These are phyloP conservation scores for Hypoxylon sp. DNA, from an alignment of 2,329 filamentous ascomycete genomes.

Conservation along the genomic window DNA sequence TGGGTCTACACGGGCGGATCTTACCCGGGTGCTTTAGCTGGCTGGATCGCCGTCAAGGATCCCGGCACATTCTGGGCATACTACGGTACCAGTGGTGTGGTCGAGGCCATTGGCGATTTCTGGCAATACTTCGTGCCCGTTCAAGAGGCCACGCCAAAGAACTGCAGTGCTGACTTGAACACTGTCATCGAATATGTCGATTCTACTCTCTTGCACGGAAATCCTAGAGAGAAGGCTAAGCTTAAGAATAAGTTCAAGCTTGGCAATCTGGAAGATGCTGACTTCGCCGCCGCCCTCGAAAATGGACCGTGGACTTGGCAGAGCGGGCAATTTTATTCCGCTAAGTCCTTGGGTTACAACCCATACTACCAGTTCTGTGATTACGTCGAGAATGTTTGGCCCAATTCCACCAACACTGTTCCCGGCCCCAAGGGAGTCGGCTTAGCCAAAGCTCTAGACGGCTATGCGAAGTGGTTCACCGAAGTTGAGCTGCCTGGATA, in stretches of 20 bases:
- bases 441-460: slow-evolving; percentile 64
- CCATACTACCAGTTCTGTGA: slow-evolving; percentile 67
- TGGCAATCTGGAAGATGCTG: slow-evolving; percentile 60
- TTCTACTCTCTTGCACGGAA: slow-evolving; percentile 58
- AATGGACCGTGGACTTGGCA: slow-evolving; percentile 73
- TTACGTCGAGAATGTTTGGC: slow-evolving; percentile 62
- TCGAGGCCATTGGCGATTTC: slow-evolving; percentile 66
- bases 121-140: slow-evolving; percentile 71
- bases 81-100: slow-evolving; percentile 69
- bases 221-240: slow-evolving; percentile 56
- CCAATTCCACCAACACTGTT: slow-evolving; percentile 62
- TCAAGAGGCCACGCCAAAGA: slow-evolving; percentile 67
- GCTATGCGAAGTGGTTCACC: slow-evolving; percentile 65
- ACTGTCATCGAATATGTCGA: slow-evolving; percentile 69
- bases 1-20: slow-evolving; percentile 71
- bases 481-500: slow-evolving; percentile 60
- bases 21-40: slow-evolving; percentile 69
- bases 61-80: slow-evolving; percentile 73
- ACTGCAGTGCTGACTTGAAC: slow-evolving; percentile 68
- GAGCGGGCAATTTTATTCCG: slow-evolving; percentile 63
- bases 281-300: slow-evolving; percentile 65
- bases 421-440: slow-evolving; percentile 67
- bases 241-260: slow-evolving; percentile 68
- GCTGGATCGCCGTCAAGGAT: slow-evolving; percentile 65
- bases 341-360: slow-evolving; percentile 59